Evolutionary conservation across 805 yeast genomes (phyloP), one percentile per base, ranked within the genome.

Genomic region (Maudiozyma serrabonitensis): DNA sequence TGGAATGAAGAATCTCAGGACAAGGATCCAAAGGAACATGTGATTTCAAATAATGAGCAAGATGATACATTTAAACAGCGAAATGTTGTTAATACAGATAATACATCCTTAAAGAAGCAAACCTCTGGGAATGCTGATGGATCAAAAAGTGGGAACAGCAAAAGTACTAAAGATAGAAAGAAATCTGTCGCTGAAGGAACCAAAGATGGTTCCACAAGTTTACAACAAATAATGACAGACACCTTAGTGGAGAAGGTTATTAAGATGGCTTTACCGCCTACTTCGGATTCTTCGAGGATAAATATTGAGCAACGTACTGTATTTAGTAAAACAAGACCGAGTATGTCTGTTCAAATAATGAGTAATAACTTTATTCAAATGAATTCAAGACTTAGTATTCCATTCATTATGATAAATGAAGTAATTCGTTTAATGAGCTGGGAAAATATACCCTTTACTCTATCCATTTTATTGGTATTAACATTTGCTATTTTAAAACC

Each of bases 211-310:
- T 41, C 60, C 2, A 51, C 60, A 16, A 55, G 59, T 18, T 46
- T 60, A 43, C 70, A 59, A 50, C 70, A 63, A 59, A 55, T 62
- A 51, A 59, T 84, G 60, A 74, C 86, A 0, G 95, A 87, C 56
- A 82, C 81, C 49, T 65, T 87, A 48, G 75, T 87, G 55, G 95
- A 88, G 58, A 76, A 81, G 58, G 69, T 87, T 46, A 67, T 87
- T 7, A 71, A 80, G 21, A 79, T 86, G 81, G 84, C 89, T 1
- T 69, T 87, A 25, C 93, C 95, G 0, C 74, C 85, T 0, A 69
- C 79, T 0, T 71, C 79, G 2, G 75, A 76, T 18, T 65, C 73
- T 19, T 73, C 73, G 21, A 59, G 58, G 7, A 73, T 72, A 18
- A 69, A 72, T 4, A 64, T 82, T 21, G 71, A 75, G 44, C 73